These are phyloP conservation scores for Yamadazyma atlantica DNA, from an alignment of 1,139 yeast species.

Conservation along the genomic window DNA sequence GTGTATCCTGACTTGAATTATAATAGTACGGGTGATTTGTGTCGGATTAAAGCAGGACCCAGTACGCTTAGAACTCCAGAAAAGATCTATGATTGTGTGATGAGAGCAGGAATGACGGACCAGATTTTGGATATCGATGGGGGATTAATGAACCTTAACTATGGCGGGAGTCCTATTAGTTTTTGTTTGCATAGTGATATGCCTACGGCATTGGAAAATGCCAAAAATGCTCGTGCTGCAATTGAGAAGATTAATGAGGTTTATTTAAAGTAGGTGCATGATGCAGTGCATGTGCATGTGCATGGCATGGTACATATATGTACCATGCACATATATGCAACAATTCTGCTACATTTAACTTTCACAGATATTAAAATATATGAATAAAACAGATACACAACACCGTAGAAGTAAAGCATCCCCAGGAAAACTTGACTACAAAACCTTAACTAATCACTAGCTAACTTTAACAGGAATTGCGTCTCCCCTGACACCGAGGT, in stretches of 20 bases:
- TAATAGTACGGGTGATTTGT: slow-evolving; percentile 26
- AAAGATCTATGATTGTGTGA: slow-evolving; percentile 24
- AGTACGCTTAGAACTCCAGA: slow-evolving; percentile 26
- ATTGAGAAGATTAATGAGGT: slow-evolving; percentile 23
- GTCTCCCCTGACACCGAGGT: too few relatives aligned
- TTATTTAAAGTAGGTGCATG: background rate
- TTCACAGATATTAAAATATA: too few relatives aligned
- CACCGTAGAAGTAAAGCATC: too few relatives aligned
- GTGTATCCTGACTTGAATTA: slow-evolving; percentile 36
- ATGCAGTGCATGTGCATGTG: too few relatives aligned
- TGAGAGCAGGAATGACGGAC: slow-evolving; percentile 22
- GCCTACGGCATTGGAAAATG: slow-evolving; percentile 35
- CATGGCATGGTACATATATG: background rate
- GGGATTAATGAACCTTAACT: slow-evolving; percentile 21
- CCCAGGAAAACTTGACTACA: too few relatives aligned
- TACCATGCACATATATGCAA: background rate
- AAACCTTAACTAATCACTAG: too few relatives aligned
- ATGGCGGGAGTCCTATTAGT: slow-evolving; percentile 26
- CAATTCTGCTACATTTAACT: too few relatives aligned
- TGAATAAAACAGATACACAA: too few relatives aligned
- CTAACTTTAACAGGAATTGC: too few relatives aligned
- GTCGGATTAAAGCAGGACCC: slow-evolving; percentile 22
- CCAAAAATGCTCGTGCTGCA: slow-evolving; percentile 30
- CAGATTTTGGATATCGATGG: slow-evolving; percentile 20
- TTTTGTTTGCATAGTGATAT: slow-evolving; percentile 38